Base-by-base conservation (phyloP, 305 asterid species). In the Caryopteris hybrid region DNA sequence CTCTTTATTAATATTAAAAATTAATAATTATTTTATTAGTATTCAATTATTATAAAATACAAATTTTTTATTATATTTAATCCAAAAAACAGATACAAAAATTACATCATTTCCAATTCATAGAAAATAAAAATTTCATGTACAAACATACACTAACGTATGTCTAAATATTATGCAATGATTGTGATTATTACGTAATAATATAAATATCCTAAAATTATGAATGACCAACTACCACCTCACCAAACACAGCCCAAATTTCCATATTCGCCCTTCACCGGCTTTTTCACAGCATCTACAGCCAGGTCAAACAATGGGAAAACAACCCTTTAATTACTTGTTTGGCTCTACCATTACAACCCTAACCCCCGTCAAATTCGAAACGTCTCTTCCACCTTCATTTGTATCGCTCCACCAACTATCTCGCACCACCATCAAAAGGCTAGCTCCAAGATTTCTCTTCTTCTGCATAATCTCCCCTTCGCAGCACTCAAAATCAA, bases 251-350 rank as follows among this genome's bases (percentile, higher is more conserved):
- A 12, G 0, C 4, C 1, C 1, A 0, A 71, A 39, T n/a, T 79
- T 48, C 46, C 75, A 29, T 4, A 11, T 54, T 16, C 31, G 14
- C 71, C 77, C 79, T 57, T 46, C 12, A 50, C 64, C 60, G 76
- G 61, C 80, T 8, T 71, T 70, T 57, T 45, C 73, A 62, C 9
- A 31, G 47, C 77, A 70, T 55, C 59, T 71, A 68, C 64, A 78
- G 83, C 68, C 85, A 80, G 50, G 70, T 53, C 70, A 76, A 69
- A 74, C 21, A 31, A 31, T 1, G 36, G 9, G 23, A 55, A 74
- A 74, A 34, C 81, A 71, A 21, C 77, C 73, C 65, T 66, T 69
- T 56, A 64, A n/a, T n/a, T n/a, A n/a, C n/a, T n/a, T n/a, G n/a
- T n/a, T n/a, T n/a, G n/a, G n/a, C n/a, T n/a, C n/a, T n/a, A n/a